Percentiles rank a stretch among this genome's conserved stretches.
Conservation (phyloP, 1,139 yeast species). For the Lodderomyces metapsilosis region DNA sequence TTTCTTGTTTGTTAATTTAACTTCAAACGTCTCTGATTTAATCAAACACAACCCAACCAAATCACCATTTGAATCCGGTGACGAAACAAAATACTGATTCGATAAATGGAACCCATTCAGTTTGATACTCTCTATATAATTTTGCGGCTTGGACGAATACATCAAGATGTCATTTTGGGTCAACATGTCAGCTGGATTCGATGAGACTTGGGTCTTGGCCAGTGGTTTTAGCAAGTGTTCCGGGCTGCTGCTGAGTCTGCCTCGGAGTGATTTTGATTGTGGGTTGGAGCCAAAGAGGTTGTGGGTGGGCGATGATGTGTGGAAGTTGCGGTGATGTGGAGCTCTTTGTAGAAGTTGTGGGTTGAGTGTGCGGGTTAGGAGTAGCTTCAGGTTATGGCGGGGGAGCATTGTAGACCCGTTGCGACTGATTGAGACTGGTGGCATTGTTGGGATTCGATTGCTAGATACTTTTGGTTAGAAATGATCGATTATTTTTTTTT, state of each 20-base stretch:
- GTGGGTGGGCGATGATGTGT: constrained; percentile 1
- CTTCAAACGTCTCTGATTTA: constrained; percentile 63
- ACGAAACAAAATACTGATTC: constrained; percentile 36
- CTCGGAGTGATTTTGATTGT: constrained; percentile 6
- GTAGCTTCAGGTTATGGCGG: not conserved
- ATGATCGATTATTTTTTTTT: not conserved
- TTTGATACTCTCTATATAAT: constrained; percentile 45
- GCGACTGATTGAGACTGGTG: not conserved
- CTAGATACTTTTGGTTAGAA: too few relatives aligned
- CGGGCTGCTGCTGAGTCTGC: not conserved
- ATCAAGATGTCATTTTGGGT: constrained; percentile 46
- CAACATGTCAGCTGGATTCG: constrained; percentile 47
- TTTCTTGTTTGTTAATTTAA: constrained; percentile 38
- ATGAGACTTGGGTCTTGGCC: constrained; percentile 38
- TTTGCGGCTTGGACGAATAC: constrained; percentile 43
- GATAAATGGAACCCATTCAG: constrained; percentile 42
- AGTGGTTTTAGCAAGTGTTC: constrained; percentile 20
- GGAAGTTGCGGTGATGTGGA: not conserved
- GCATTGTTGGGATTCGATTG: not conserved
- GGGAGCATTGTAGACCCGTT: not conserved
- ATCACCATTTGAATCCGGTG: constrained; percentile 46
- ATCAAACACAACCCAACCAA: constrained; percentile 58
- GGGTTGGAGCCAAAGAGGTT: constrained; percentile 15
- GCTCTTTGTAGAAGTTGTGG: not conserved
- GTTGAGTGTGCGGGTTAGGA: not conserved